phyloP scores from a whole-genome alignment of 2,329 filamentous ascomycete species.

The Colletotrichum theobromicola region DNA sequence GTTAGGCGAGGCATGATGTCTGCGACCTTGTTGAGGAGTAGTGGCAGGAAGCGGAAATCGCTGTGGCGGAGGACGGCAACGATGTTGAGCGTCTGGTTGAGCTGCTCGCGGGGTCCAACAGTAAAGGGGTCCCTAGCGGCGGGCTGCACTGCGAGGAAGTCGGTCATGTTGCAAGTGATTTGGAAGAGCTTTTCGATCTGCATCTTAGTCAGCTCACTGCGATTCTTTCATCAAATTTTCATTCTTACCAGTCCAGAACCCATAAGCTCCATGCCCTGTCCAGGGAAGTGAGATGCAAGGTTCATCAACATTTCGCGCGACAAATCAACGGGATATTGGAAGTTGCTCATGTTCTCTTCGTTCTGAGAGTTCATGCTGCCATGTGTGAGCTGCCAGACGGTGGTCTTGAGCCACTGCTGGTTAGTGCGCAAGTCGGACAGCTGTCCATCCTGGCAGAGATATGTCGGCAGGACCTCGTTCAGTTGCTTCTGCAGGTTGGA shows the following conservation, averaged over 20 bases:
- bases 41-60: conserved; percentile 76
- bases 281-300: conserved; percentile 75
- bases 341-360: conserved; percentile 59
- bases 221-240: not conserved
- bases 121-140: conserved; percentile 66
- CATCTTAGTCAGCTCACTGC: not conserved
- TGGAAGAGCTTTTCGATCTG: conserved; percentile 83
- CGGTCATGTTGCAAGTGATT: conserved; percentile 73
- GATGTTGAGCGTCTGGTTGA: conserved; percentile 72
- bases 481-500: conserved; percentile 67
- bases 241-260: conserved; percentile 70
- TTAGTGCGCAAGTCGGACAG: conserved; percentile 61
- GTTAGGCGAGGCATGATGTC: conserved; percentile 70
- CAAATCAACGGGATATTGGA: conserved; percentile 68
- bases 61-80: conserved; percentile 76
- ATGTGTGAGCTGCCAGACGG: conserved; percentile 67
- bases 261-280: conserved; percentile 75
- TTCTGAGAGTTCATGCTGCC: conserved; percentile 51
- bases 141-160: conserved; percentile 72
- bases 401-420: conserved; percentile 70
- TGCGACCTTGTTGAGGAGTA: conserved; percentile 77
- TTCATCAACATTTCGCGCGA: conserved; percentile 66
- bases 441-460: conserved; percentile 58
- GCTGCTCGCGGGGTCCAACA: conserved; percentile 73
- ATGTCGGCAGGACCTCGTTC: conserved; percentile 56